Conservation (phyloP, 768 basidiomycete species). For the Termitomyces sp. region DNA sequence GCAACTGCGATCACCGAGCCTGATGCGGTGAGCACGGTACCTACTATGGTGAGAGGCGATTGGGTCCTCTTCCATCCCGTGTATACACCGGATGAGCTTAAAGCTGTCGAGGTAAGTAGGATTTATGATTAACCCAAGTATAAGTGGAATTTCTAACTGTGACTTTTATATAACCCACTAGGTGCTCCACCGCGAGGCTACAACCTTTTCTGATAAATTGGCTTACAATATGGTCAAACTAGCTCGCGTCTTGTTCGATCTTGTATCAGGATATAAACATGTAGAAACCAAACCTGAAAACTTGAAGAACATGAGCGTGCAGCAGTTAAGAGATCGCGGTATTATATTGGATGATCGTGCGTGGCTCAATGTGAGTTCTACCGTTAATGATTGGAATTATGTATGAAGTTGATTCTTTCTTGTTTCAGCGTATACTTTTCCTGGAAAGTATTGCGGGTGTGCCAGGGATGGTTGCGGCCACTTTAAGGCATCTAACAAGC, state of each 20-base stretch:
- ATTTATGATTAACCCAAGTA: background rate
- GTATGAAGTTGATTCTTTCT: background rate
- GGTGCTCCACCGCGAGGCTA: constrained; percentile 69
- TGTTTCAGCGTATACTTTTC: constrained; percentile 45
- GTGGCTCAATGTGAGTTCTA: constrained; percentile 65
- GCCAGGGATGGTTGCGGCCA: constrained; percentile 93
- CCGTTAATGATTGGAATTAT: background rate
- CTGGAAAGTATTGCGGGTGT: constrained; percentile 93
- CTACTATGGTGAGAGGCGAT: constrained; percentile 60
- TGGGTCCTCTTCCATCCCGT: constrained; percentile 96
- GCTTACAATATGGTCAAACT: constrained; percentile 62
- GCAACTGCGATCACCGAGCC: constrained; percentile 31
- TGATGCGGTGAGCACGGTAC: constrained; percentile 51
- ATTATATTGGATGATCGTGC: constrained; percentile 69
- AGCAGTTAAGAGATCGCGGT: constrained; percentile 71
- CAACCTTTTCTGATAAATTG: constrained; percentile 68
- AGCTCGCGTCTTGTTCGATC: constrained; percentile 69
- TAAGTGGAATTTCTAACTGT: background rate
- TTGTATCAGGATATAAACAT: constrained; percentile 85
- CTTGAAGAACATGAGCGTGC: constrained; percentile 64
- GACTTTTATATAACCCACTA: constrained; percentile 23
- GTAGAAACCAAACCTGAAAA: constrained; percentile 55
- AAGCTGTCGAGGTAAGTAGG: constrained; percentile 59
- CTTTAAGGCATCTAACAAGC: constrained; percentile 83
- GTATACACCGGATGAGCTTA: constrained; percentile 72